Evolutionary conservation across 1,284 basidiomycete genomes (phyloP).

Genomic region (Papiliotrema terrestris): DNA sequence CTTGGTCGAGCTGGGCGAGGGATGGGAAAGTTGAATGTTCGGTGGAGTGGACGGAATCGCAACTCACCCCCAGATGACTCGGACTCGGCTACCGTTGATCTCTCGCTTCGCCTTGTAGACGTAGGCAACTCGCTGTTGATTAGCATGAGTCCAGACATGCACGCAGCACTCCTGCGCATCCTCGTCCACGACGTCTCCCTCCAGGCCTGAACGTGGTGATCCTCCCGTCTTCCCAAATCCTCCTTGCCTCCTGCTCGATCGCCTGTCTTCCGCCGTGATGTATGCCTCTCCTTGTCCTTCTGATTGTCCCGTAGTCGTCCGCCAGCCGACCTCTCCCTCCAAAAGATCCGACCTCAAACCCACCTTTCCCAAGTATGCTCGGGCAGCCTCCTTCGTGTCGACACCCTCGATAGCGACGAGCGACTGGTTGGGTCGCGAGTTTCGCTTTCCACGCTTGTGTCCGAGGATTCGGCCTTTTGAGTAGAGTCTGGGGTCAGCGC

Average conservation of each 20-base stretch:
- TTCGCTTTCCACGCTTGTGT: conserved; percentile 98
- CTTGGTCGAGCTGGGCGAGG: not conserved
- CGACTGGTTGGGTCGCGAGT: conserved; percentile 90
- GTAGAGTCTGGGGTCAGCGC: conserved; percentile 90
- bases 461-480: conserved; percentile 94
- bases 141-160: not conserved
- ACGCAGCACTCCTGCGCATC: no score
- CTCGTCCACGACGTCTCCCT: not conserved
- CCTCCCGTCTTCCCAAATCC: not conserved
- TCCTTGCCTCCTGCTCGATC: not conserved
- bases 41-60: conserved; percentile 1
- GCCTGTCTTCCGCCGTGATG: not conserved
- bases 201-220: not conserved
- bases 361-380: conserved; percentile 99
- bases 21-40: not conserved
- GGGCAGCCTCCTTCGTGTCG: conserved; percentile 85
- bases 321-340: not conserved
- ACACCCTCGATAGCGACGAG: conserved; percentile 98
- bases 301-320: not conserved
- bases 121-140: conserved; percentile 81
- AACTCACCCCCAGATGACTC: conserved; percentile 89
- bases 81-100: conserved; percentile 85
- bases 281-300: not conserved
- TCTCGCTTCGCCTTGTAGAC: conserved; percentile 95
- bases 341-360: conserved; percentile 26